Evolutionary conservation across 352 stramenopile species (phyloP), one percentile per base, ranked within the genome.

Genomic region (Globisporangium middletonii): DNA sequence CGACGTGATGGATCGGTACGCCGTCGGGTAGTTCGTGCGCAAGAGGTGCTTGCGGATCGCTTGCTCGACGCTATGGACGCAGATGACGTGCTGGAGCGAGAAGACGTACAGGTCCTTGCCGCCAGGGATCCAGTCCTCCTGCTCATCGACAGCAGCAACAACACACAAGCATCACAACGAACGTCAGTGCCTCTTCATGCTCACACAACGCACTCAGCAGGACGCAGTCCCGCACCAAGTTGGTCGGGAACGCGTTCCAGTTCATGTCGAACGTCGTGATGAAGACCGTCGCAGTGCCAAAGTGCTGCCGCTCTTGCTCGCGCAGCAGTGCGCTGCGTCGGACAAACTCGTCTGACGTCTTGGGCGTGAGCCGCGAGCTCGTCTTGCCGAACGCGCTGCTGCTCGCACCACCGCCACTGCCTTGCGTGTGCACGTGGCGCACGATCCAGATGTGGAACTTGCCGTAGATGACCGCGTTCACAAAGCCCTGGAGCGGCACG

Each of bases 201-300:
- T 50, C 28, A 27, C 23, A 46, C 8, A 50, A 19, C 12, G 26
- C 4, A 5, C 50, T 2, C 11, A 68, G 7, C 4, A 38, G 5
- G 6, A 38, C 33, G 12, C 7, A 7, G 33, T 9, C 6, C 33
- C 67, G 26, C 57, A 83, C 73, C 46, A 91, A 51, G 52, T 88
- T 88, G n/a, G 57, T 60, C 4, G 84, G 83, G 54, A 88, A 87
- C 33, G 67, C 28, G 11, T 49, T 73, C 77, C 81, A 91, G 59
- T 88, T 83, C 75, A 94, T 86, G 62, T 94, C 82, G 50, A 92
- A 92, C 7, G 78, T 82, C 1, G 82, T 92, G 37, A 92, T 73
- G 54, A 94, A 94, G 42, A 94, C 84, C 12, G 69, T 75, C 6
- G 78, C 80, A 0, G 77, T 91, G 41, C 83, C 83, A 50, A 86